phyloP scores from a whole-genome alignment of 2,329 filamentous ascomycete genomes.

The Verticillium tricorpus region DNA sequence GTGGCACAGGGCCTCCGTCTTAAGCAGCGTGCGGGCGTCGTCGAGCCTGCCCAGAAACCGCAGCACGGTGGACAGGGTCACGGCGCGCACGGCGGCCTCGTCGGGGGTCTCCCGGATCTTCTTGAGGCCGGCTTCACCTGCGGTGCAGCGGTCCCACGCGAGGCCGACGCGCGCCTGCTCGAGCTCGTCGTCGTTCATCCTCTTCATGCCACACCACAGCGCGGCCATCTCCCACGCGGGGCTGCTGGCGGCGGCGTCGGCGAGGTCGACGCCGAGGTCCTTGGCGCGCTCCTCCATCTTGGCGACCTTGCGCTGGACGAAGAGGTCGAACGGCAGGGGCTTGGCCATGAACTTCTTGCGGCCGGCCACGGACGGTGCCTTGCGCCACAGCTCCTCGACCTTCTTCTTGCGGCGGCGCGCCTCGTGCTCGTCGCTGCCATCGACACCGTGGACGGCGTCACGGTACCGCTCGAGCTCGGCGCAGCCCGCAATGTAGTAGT shows the following conservation, averaged over 20 bases:
- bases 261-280: constrained; percentile 60
- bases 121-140: constrained; percentile 30
- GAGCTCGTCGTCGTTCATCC: constrained; percentile 66
- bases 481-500: constrained; percentile 81
- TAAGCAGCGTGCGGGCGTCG: constrained; percentile 62
- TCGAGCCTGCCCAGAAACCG: constrained; percentile 58
- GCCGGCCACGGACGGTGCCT: constrained; percentile 68
- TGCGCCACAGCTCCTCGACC: constrained; percentile 66
- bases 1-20: constrained; percentile 59
- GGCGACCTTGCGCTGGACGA: constrained; percentile 74
- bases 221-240: constrained; percentile 90
- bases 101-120: constrained; percentile 50
- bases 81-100: constrained; percentile 58
- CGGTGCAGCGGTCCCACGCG: constrained; percentile 59
- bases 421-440: constrained; percentile 28
- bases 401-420: constrained; percentile 55
- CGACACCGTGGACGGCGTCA: constrained; percentile 38
- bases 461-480: constrained; percentile 82
- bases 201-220: constrained; percentile 85
- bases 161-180: constrained; percentile 59
- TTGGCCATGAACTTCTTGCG: constrained; percentile 88
- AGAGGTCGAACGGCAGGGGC: constrained; percentile 85
- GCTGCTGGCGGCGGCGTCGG: constrained; percentile 76
- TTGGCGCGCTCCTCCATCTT: constrained; percentile 83
- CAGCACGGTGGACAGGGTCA: constrained; percentile 63